Evolutionary conservation across 306 rosid genomes (phyloP), one percentile per base, ranked within the genome.

Genomic region (Neltuma alba): DNA sequence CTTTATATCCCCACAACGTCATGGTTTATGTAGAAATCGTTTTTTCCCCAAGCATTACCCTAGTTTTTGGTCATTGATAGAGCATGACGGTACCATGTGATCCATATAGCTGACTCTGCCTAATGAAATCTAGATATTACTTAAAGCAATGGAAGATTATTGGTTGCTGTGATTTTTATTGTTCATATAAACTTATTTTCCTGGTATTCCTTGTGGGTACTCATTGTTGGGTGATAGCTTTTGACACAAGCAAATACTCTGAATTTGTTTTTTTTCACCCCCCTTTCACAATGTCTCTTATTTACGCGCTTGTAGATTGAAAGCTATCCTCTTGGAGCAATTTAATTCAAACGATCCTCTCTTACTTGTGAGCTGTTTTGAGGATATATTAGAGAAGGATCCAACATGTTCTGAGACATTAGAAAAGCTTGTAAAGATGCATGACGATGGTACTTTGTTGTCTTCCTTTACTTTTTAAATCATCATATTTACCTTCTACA

Each of bases 301-400:
- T 75, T 50, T 25, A 21, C 41, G n/a, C 31, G 44, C 20, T 48
- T 81, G 85, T 90, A 94, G 98, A 80, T 58, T n/a, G n/a, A n/a
- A n/a, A n/a, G n/a, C n/a, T n/a, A n/a, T n/a, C n/a, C n/a, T n/a
- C n/a, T n/a, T n/a, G n/a, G n/a, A n/a, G n/a, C n/a, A n/a, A n/a
- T n/a, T n/a, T n/a, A n/a, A n/a, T n/a, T n/a, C n/a, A n/a, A n/a
- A n/a, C n/a, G n/a, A n/a, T n/a, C n/a, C n/a, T n/a, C n/a, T n/a
- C n/a, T n/a, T n/a, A n/a, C n/a, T n/a, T n/a, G n/a, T n/a, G n/a
- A n/a, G n/a, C n/a, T n/a, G n/a, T n/a, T n/a, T n/a, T n/a, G n/a
- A n/a, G n/a, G n/a, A n/a, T n/a, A n/a, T n/a, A n/a, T n/a, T n/a
- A n/a, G n/a, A n/a, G n/a, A n/a, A n/a, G n/a, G n/a, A n/a, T n/a